Evolutionary conservation across 2,329 filamentous ascomycete genomes (phyloP).

Genomic region (Podosphaera aphanis): DNA sequence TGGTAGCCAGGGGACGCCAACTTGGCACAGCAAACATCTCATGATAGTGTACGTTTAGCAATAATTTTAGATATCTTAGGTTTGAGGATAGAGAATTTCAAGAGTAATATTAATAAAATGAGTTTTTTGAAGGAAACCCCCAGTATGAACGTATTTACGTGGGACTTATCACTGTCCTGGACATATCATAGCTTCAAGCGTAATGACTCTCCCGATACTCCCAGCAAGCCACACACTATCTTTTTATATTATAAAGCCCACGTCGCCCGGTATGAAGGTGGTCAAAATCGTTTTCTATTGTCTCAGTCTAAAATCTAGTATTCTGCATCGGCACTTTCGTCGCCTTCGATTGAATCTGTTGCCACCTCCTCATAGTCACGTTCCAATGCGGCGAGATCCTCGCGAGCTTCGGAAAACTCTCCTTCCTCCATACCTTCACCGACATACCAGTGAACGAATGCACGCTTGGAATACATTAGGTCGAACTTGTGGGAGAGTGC

Average conservation of each 20-base stretch:
- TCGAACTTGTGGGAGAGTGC: constrained; percentile 96
- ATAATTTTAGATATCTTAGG: no score
- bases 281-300: not conserved
- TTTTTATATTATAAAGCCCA: not conserved
- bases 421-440: constrained; percentile 99
- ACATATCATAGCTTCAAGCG: no score
- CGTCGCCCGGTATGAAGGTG: not conserved
- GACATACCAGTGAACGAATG: constrained; percentile 99
- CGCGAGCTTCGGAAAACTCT: constrained; percentile 96
- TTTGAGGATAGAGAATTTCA: no score
- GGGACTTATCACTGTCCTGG: no score
- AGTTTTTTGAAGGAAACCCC: no score
- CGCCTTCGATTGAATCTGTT: constrained; percentile 73
- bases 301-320: constrained; percentile 5
- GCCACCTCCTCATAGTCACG: constrained; percentile 98
- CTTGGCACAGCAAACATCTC: no score
- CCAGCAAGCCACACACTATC: no score
- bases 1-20: no score
- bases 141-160: no score
- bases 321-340: constrained; percentile 58
- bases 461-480: constrained; percentile 99
- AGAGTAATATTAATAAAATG: no score
- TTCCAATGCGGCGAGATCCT: constrained; percentile 94
- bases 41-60: no score
- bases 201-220: no score